A percentile compares a stretch with the other conserved stretches of the same genome.
phyloP scores from a whole-genome alignment of 2,329 filamentous ascomycete genomes.

The Xylaria sp. region DNA sequence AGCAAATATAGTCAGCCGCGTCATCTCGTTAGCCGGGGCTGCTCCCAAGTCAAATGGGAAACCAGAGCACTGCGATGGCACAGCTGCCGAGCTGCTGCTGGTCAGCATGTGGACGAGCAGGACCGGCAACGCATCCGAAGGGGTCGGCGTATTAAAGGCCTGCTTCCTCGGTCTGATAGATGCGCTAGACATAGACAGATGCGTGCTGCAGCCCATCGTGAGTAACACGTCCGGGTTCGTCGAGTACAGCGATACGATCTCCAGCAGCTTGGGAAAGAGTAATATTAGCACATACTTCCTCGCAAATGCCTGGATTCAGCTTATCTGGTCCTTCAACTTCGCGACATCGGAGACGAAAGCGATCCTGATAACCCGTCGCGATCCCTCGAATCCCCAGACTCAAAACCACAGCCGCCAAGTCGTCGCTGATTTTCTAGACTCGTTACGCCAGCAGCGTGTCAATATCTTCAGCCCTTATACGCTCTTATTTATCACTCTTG shows the following conservation, averaged over 20 bases:
- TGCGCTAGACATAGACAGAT: constrained; percentile 10
- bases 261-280: neutral
- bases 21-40: neutral
- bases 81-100: constrained; percentile 8
- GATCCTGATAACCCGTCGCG: neutral
- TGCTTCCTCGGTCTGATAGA: constrained; percentile 10
- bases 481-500: constrained; percentile 1
- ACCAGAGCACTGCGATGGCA: neutral
- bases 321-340: constrained; percentile 22
- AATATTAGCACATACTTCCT: constrained; percentile 7
- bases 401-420: neutral
- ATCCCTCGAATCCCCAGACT: neutral
- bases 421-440: neutral
- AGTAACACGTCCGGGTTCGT: constrained; percentile 15
- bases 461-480: constrained; percentile 13
- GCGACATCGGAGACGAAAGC: constrained; percentile 1
- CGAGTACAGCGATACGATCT: neutral
- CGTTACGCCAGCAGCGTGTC: neutral
- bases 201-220: constrained; percentile 7
- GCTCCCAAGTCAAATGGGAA: neutral
- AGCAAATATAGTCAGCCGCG: neutral
- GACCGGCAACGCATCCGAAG: constrained; percentile 2
- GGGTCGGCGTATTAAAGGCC: neutral
- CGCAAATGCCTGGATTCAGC: neutral
- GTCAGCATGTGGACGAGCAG: constrained; percentile 16